Percentiles rank a stretch among this genome's conserved stretches.
Evolutionary conservation across 495 filamentous ascomycete species (phyloP).

Genomic region (Xylaria curta): DNA sequence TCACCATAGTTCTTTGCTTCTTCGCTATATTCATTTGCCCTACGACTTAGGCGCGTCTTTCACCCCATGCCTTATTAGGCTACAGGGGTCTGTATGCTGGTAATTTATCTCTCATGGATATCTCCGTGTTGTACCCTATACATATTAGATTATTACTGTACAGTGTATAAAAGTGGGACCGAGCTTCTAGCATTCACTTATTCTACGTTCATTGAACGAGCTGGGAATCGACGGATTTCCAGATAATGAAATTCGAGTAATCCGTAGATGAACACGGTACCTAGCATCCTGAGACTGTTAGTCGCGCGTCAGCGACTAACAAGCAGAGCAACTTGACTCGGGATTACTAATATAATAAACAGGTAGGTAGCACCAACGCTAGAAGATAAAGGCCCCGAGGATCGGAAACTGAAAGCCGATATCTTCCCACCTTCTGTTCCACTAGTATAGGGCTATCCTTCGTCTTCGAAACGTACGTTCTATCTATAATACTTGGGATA

Average conservation of each 20-base stretch:
- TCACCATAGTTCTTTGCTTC: neutral
- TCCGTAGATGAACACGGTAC: neutral
- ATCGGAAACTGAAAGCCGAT: constrained; percentile 3
- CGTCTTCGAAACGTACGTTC: neutral
- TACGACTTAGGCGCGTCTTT: too few relatives aligned
- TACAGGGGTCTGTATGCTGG: neutral
- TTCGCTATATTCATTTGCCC: neutral
- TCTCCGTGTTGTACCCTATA: constrained; percentile 14
- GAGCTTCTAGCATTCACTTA: neutral
- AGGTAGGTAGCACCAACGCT: neutral
- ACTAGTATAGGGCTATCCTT: neutral
- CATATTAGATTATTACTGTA: constrained; percentile 24
- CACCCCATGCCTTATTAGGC: too few relatives aligned
- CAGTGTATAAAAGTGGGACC: constrained; percentile 20
- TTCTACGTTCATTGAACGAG: neutral
- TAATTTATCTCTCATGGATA: constrained; percentile 9
- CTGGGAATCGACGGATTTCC: neutral
- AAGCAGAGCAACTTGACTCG: neutral
- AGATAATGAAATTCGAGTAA: neutral
- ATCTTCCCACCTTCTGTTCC: neutral
- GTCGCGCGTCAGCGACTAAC: neutral
- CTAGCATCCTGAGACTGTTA: neutral
- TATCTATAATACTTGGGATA: neutral
- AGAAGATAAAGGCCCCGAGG: constrained; percentile 1
- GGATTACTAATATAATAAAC: constrained; percentile 3